These are phyloP conservation scores for Trifolium pratense DNA, from an alignment of 306 rosid genomes.

Conservation along the genomic window DNA sequence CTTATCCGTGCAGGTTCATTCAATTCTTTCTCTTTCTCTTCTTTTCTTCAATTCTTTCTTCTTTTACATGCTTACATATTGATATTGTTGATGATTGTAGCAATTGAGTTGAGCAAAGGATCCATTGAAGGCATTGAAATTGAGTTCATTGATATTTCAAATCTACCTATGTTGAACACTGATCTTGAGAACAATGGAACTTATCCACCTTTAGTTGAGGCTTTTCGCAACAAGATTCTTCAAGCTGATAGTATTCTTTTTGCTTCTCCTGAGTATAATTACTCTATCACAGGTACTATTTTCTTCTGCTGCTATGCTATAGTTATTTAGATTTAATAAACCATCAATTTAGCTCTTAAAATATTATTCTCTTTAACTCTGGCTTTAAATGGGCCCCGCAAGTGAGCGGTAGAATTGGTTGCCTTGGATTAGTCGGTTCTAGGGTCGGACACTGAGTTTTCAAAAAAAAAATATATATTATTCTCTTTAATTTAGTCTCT, in stretches of 20 bases:
- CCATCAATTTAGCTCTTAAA: too few relatives aligned
- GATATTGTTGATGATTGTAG: conserved; percentile 34
- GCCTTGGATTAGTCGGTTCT: too few relatives aligned
- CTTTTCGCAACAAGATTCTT: conserved; percentile 64
- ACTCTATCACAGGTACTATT: conserved; percentile 64
- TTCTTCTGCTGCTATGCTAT: neutral
- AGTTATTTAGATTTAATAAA: neutral
- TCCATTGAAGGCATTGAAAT: conserved; percentile 56
- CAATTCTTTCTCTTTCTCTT: neutral
- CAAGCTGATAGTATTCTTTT: conserved; percentile 71
- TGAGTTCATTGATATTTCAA: conserved; percentile 67
- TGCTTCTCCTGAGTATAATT: conserved; percentile 89
- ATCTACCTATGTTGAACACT: conserved; percentile 67
- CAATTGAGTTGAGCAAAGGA: conserved; percentile 60
- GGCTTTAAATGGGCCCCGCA: too few relatives aligned
- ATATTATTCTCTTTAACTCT: too few relatives aligned
- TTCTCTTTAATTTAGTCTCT: too few relatives aligned
- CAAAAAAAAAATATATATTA: too few relatives aligned
- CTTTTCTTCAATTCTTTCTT: neutral
- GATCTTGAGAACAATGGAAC: conserved; percentile 67
- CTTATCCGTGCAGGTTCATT: conserved; percentile 43
- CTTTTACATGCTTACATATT: neutral
- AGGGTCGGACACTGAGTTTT: too few relatives aligned
- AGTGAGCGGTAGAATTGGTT: too few relatives aligned
- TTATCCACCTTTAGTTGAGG: conserved; percentile 62